These are phyloP conservation scores for Wickerhamiella brachini DNA, from an alignment of 805 yeast genomes.

Conservation along the genomic window DNA sequence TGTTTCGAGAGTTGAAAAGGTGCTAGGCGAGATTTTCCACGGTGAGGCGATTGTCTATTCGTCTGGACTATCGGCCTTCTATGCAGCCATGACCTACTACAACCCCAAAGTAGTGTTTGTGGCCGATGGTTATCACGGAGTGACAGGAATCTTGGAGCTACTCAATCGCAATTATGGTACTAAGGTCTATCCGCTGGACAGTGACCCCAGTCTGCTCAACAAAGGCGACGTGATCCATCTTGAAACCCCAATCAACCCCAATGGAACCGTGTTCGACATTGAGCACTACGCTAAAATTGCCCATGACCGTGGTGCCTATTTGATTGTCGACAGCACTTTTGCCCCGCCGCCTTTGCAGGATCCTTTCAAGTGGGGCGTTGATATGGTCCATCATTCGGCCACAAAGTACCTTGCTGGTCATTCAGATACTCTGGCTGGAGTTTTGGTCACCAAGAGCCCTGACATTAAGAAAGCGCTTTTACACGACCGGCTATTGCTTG, in stretches of 20 bases:
- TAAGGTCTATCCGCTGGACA: conserved; percentile 19
- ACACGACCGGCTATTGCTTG: conserved; percentile 55
- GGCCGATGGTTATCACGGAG: conserved; percentile 78
- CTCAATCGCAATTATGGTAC: conserved; percentile 45
- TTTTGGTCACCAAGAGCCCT: conserved; percentile 61
- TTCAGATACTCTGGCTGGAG: conserved; percentile 77
- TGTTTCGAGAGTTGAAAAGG: conserved; percentile 49
- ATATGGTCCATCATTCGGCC: conserved; percentile 82
- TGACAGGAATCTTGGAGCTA: conserved; percentile 54
- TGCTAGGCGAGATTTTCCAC: conserved; percentile 44
- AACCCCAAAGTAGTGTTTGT: conserved; percentile 65
- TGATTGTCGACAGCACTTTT: conserved; percentile 74
- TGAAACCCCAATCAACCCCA: conserved; percentile 73
- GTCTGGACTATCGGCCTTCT: conserved; percentile 72
- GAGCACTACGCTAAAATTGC: conserved; percentile 51
- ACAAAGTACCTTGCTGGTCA: conserved; percentile 96
- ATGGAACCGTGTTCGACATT: conserved; percentile 53
- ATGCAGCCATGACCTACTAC: conserved; percentile 52
- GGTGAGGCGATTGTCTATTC: conserved; percentile 58
- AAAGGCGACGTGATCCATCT: conserved; percentile 63
- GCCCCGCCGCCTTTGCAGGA: conserved; percentile 86
- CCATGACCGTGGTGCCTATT: conserved; percentile 59
- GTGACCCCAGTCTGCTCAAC: conserved; percentile 32
- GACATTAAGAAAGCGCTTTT: conserved; percentile 37
- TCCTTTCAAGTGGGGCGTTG: conserved; percentile 75